Evolutionary conservation across 2,329 filamentous ascomycete species (phyloP).

Genomic region (Colletotrichum godetiae): DNA sequence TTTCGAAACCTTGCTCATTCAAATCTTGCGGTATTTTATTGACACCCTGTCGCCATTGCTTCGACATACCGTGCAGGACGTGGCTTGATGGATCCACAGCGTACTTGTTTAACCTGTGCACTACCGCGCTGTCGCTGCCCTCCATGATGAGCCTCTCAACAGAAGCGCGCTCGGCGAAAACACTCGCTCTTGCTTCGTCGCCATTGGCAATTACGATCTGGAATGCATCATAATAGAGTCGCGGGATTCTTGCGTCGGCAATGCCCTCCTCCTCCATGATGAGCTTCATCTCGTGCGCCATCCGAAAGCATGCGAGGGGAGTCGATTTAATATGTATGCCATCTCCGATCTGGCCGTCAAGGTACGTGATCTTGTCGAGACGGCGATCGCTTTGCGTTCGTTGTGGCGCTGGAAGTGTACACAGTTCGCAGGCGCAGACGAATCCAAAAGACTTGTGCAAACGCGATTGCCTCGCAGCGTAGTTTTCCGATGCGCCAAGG

Average conservation of each 20-base stretch:
- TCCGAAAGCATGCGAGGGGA: background rate
- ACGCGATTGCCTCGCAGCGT: background rate
- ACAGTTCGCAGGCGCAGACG: background rate
- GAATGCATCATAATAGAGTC: constrained; percentile 10
- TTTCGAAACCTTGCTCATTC: no score
- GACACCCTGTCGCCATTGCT: no score
- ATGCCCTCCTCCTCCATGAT: background rate
- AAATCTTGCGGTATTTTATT: no score
- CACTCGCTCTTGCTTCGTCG: background rate
- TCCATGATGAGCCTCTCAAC: no score
- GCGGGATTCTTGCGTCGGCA: background rate
- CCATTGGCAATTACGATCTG: background rate
- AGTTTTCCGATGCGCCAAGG: constrained; percentile 12
- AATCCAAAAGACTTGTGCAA: background rate
- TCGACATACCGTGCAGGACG: no score
- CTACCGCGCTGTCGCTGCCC: no score
- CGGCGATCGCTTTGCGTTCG: background rate
- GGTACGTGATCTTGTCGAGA: background rate
- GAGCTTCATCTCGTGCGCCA: background rate
- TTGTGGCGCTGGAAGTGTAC: background rate
- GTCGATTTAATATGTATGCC: background rate
- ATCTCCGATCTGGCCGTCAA: background rate
- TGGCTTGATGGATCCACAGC: no score
- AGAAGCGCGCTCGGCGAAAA: background rate
- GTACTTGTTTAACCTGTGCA: no score